Evolutionary conservation across 345 rosid species (phyloP).

Genomic region (Barbarea vulgaris): DNA sequence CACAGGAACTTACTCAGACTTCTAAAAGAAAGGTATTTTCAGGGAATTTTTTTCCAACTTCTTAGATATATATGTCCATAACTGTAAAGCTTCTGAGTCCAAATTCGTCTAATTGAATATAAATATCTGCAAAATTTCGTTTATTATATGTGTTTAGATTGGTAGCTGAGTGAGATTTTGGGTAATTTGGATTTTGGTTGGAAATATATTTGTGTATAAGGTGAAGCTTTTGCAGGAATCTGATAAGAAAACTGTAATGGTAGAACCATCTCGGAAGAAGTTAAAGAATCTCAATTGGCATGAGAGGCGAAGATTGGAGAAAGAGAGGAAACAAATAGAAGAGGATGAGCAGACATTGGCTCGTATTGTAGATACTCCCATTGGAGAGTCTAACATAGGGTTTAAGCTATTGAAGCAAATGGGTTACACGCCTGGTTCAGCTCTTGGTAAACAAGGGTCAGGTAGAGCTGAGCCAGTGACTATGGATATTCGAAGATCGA

Average conservation of each 20-base stretch:
- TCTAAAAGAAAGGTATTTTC: slow-evolving; percentile 44
- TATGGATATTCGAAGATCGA: slow-evolving; percentile 73
- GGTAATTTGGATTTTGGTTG: background rate
- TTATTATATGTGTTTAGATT: background rate
- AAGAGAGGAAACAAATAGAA: slow-evolving; percentile 71
- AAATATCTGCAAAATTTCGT: background rate
- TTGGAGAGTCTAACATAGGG: slow-evolving; percentile 82
- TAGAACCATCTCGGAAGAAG: slow-evolving; percentile 67
- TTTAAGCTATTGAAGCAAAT: slow-evolving; percentile 87
- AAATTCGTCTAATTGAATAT: background rate
- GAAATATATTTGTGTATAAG: background rate
- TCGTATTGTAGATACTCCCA: slow-evolving; percentile 64
- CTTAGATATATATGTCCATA: background rate
- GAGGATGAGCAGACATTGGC: slow-evolving; percentile 79
- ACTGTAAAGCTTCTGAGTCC: background rate
- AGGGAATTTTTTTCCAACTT: background rate
- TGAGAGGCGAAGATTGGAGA: slow-evolving; percentile 68
- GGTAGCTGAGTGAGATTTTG: background rate
- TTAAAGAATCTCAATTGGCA: slow-evolving; percentile 66
- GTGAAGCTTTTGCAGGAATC: slow-evolving; percentile 45
- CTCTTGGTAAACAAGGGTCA: slow-evolving; percentile 77
- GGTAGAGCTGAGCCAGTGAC: slow-evolving; percentile 83
- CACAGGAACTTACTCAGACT: slow-evolving; percentile 49
- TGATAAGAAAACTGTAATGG: slow-evolving; percentile 27
- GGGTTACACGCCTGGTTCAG: slow-evolving; percentile 93